Conservation (phyloP, 768 basidiomycete genomes). For the Russula dissimulans region DNA sequence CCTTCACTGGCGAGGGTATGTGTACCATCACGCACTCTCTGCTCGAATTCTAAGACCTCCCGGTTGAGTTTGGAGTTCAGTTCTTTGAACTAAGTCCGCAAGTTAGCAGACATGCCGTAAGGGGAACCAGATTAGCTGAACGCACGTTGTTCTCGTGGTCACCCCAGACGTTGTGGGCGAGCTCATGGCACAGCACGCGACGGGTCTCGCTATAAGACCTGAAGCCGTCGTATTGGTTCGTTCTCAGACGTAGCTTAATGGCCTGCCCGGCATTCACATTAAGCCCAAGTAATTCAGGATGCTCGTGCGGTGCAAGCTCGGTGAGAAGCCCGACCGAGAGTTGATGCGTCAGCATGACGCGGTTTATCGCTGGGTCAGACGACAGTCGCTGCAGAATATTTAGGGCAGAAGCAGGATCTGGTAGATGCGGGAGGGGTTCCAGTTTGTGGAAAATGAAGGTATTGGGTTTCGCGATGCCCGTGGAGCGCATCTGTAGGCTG, state of each 20-base stretch:
- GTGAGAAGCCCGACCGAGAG: constrained; percentile 63
- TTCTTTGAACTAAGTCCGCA: constrained; percentile 52
- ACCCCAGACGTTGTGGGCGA: constrained; percentile 66
- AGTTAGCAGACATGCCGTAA: neutral
- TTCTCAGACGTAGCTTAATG: constrained; percentile 54
- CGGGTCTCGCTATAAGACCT: constrained; percentile 53
- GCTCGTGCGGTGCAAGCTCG: constrained; percentile 71
- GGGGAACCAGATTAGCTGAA: constrained; percentile 3
- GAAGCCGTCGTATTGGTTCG: constrained; percentile 66
- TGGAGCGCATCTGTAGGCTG: constrained; percentile 42
- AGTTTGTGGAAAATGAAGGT: constrained; percentile 57
- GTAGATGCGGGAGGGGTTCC: constrained; percentile 53
- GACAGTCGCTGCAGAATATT: constrained; percentile 49
- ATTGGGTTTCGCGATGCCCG: constrained; percentile 31
- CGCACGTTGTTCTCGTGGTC: constrained; percentile 67
- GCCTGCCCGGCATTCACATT: constrained; percentile 53
- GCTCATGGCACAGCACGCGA: constrained; percentile 65
- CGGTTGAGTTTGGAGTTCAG: constrained; percentile 66
- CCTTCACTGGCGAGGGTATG: constrained; percentile 37
- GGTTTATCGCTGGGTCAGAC: constrained; percentile 59
- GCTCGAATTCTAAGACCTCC: constrained; percentile 64
- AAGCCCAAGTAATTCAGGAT: constrained; percentile 57
- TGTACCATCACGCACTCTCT: constrained; percentile 40
- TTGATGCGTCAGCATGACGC: constrained; percentile 62
- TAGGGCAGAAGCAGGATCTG: constrained; percentile 48